Evolutionary conservation across 2,329 filamentous ascomycete genomes (phyloP).

Genomic region (Talaromyces rugulosus): DNA sequence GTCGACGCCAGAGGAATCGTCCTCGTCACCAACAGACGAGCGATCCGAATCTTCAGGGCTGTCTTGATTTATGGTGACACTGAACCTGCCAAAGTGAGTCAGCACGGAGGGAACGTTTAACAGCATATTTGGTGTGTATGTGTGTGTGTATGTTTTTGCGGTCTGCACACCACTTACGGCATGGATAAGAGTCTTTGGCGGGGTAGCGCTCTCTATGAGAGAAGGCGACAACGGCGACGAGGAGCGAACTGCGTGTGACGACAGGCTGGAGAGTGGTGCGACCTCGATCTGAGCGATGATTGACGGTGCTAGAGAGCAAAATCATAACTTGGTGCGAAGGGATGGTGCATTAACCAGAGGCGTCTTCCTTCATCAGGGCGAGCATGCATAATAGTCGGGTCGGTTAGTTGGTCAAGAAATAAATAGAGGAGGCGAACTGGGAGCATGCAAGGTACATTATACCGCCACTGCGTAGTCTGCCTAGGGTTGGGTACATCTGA

Average conservation of each 20-base stretch:
- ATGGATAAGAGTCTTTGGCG: conserved; percentile 7
- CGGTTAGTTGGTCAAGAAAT: background rate
- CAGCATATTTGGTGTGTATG: background rate
- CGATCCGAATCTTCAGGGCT: conserved; percentile 35
- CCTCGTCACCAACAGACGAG: conserved; percentile 40
- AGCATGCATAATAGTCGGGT: background rate
- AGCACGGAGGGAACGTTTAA: conserved; percentile 5
- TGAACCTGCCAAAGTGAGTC: conserved; percentile 31
- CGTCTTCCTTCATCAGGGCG: background rate
- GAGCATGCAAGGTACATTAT: conserved; percentile 12
- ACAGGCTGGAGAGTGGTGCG: background rate
- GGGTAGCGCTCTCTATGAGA: background rate
- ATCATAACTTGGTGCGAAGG: background rate
- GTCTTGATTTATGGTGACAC: conserved; percentile 39
- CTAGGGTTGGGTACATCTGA: background rate
- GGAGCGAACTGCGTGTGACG: background rate
- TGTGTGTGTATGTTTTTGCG: background rate
- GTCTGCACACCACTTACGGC: conserved; percentile 9
- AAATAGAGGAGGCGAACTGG: background rate
- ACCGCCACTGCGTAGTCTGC: background rate
- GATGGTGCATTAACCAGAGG: background rate
- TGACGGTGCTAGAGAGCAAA: background rate
- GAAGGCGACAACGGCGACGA: background rate
- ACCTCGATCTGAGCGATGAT: background rate
- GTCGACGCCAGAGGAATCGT: conserved; percentile 39